Conservation (phyloP, 108 stramenopile genomes). For the Mediolabrus comicus region DNA sequence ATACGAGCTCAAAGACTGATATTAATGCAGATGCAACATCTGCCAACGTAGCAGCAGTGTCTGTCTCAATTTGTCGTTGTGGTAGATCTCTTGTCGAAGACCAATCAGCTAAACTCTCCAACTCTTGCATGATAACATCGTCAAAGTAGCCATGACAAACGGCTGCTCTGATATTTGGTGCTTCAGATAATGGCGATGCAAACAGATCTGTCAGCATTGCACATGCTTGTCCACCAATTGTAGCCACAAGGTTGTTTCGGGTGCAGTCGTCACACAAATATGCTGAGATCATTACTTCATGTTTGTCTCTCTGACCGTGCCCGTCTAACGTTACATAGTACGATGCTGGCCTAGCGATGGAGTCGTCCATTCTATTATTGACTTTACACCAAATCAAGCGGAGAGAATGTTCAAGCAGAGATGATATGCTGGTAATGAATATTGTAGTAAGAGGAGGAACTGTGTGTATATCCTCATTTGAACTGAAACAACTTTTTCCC, state of each 20-base stretch:
- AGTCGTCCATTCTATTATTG: slow-evolving; percentile 48
- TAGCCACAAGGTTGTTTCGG: slow-evolving; percentile 37
- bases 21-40: slow-evolving; percentile 32
- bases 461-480: background rate
- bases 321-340: slow-evolving; percentile 76
- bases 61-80: background rate
- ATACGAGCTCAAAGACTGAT: slow-evolving; percentile 22
- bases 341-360: slow-evolving; percentile 42
- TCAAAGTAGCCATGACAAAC: slow-evolving; percentile 61
- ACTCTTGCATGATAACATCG: slow-evolving; percentile 29
- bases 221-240: slow-evolving; percentile 40
- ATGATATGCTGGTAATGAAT: slow-evolving; percentile 24
- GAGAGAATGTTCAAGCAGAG: slow-evolving; percentile 58
- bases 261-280: slow-evolving; percentile 31
- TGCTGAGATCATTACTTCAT: slow-evolving; percentile 60
- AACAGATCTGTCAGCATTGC: slow-evolving; percentile 66
- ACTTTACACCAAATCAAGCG: slow-evolving; percentile 58
- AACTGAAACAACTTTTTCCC: too few species aligned
- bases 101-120: slow-evolving; percentile 16
- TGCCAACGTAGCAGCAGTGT: slow-evolving; percentile 2
- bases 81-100: background rate
- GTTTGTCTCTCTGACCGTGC: slow-evolving; percentile 65
- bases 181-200: slow-evolving; percentile 42
- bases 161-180: slow-evolving; percentile 63
- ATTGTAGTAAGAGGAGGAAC: slow-evolving; percentile 24